Percentiles rank a stretch among this genome's conserved stretches.
These are phyloP conservation scores for Septoria linicola DNA, from an alignment of 2,329 filamentous ascomycete species.

Conservation along the genomic window DNA sequence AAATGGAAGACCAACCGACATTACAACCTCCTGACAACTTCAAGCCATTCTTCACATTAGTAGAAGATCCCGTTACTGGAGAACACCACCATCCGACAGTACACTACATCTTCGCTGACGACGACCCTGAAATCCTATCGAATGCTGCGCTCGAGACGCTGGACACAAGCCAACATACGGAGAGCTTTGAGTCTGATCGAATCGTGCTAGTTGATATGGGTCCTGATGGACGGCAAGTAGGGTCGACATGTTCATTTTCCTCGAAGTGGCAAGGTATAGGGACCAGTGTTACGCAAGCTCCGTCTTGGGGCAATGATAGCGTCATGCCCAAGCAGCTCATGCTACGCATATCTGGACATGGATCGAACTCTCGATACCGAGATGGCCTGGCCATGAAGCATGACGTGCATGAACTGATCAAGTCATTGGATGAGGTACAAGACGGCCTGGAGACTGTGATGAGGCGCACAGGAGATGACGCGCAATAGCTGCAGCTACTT, in stretches of 20 bases:
- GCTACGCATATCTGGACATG: conserved; percentile 60
- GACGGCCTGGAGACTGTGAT: conserved; percentile 39
- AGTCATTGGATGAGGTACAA: conserved; percentile 39
- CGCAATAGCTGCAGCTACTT: background rate
- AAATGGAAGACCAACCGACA: conserved; percentile 18
- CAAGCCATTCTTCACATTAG: conserved; percentile 78
- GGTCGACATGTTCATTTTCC: conserved; percentile 69
- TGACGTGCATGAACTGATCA: conserved; percentile 41
- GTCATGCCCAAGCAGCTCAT: conserved; percentile 52
- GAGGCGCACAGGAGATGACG: conserved; percentile 12
- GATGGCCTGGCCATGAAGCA: conserved; percentile 36
- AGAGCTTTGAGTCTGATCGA: conserved; percentile 47
- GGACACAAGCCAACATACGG: conserved; percentile 28
- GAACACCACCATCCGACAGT: conserved; percentile 80
- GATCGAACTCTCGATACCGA: conserved; percentile 27
- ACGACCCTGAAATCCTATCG: conserved; percentile 76
- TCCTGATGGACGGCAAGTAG: conserved; percentile 53
- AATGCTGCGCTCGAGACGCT: conserved; percentile 60
- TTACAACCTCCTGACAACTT: conserved; percentile 53
- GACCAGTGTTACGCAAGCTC: conserved; percentile 57
- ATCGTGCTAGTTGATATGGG: conserved; percentile 58
- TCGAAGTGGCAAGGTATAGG: conserved; percentile 68
- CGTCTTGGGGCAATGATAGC: conserved; percentile 59
- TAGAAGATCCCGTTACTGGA: conserved; percentile 71
- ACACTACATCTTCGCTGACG: conserved; percentile 91